These are phyloP conservation scores for Musa balbisiana DNA, from an alignment of 202 grass and related monocot genomes.

Conservation along the genomic window DNA sequence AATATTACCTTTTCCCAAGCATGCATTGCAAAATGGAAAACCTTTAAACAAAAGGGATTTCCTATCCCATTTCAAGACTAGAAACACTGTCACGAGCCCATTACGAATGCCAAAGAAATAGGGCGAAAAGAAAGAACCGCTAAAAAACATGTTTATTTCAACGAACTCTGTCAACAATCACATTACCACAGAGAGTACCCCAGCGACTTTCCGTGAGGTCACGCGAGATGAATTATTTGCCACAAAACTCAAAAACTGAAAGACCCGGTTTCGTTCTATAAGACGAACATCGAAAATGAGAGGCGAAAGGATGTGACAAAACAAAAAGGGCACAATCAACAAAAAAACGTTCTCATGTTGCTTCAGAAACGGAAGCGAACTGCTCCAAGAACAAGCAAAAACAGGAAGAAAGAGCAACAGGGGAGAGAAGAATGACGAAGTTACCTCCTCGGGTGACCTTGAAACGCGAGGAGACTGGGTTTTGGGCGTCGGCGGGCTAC, in stretches of 20 bases:
- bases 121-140: background rate
- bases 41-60: background rate
- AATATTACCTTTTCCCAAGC: background rate
- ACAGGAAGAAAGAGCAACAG: background rate
- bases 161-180: too few species aligned
- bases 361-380: too few species aligned
- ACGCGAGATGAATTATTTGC: too few species aligned
- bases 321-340: too few species aligned
- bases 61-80: background rate
- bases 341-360: too few species aligned
- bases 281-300: too few species aligned
- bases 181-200: too few species aligned
- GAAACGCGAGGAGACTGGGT: background rate
- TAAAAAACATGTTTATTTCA: too few species aligned
- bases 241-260: too few species aligned
- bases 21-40: background rate
- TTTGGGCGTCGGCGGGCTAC: background rate
- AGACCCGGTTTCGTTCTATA: too few species aligned
- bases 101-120: background rate
- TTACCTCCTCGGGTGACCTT: background rate
- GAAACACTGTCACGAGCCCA: background rate
- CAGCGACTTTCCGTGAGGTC: too few species aligned
- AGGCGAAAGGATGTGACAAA: too few species aligned
- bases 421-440: background rate
- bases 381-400: background rate